A percentile compares a stretch with the other conserved stretches of the same genome.
These are phyloP conservation scores for Calcarisporium arbuscula DNA, from an alignment of 2,329 filamentous ascomycete species.

Conservation along the genomic window DNA sequence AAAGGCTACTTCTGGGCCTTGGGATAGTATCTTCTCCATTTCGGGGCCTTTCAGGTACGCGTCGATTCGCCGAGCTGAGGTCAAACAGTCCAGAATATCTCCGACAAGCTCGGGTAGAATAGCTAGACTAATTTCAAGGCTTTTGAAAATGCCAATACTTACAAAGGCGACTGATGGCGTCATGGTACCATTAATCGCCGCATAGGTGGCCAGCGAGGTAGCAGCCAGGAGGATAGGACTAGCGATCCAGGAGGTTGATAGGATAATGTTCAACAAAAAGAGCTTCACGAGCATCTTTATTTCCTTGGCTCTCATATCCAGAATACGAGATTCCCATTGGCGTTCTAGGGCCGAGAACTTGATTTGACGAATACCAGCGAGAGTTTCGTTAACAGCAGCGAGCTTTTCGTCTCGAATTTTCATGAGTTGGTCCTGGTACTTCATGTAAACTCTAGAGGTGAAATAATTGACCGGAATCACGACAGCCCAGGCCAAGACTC, in stretches of 20 bases:
- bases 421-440: conserved; percentile 65
- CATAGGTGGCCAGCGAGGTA: conserved; percentile 63
- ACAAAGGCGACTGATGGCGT: conserved; percentile 73
- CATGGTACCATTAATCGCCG: conserved; percentile 54
- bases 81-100: conserved; percentile 62
- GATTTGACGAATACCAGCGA: conserved; percentile 76
- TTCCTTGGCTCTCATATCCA: conserved; percentile 56
- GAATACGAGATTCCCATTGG: conserved; percentile 68
- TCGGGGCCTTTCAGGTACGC: conserved; percentile 64
- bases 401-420: conserved; percentile 70
- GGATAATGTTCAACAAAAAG: conserved; percentile 56
- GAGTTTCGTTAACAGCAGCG: conserved; percentile 67
- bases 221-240: conserved; percentile 70
- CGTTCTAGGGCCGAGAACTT: conserved; percentile 74
- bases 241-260: conserved; percentile 64
- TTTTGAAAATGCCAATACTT: conserved; percentile 65
- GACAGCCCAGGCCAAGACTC: conserved; percentile 56
- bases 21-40: conserved; percentile 45
- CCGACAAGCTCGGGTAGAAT: conserved; percentile 69
- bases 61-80: conserved; percentile 68
- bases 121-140: conserved; percentile 65
- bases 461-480: conserved; percentile 64
- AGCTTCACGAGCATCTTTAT: conserved; percentile 59
- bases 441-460: conserved; percentile 58
- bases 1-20: conserved; percentile 57